A percentile compares a stretch with the other conserved stretches of the same genome.
Evolutionary conservation across 768 basidiomycete genomes (phyloP).

Genomic region (Lepiota subincarnata): DNA sequence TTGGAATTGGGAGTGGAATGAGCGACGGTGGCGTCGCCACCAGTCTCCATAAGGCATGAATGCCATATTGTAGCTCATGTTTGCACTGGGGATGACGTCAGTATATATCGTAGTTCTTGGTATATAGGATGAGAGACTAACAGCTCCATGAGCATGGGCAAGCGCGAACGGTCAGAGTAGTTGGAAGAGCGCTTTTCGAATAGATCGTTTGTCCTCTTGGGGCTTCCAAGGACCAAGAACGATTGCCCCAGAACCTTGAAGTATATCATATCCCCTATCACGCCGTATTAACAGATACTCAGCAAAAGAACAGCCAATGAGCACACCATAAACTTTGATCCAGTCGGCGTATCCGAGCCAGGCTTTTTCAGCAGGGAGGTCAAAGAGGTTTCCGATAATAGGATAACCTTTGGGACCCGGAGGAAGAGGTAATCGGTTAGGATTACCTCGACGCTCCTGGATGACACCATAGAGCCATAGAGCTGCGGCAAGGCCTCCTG

Average conservation of each 20-base stretch:
- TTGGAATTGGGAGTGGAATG: slow-evolving; percentile 16
- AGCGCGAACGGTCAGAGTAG: slow-evolving; percentile 48
- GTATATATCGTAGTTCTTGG: neutral
- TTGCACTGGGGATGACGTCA: slow-evolving; percentile 13
- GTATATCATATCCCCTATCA: slow-evolving; percentile 29
- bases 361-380: slow-evolving; percentile 1
- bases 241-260: slow-evolving; percentile 15
- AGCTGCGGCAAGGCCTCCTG: too few relatives aligned
- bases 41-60: slow-evolving; percentile 36
- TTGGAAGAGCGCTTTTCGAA: slow-evolving; percentile 52
- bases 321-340: slow-evolving; percentile 1
- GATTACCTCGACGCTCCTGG: too few relatives aligned
- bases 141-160: slow-evolving; percentile 49
- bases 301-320: neutral
- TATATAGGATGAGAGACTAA: slow-evolving; percentile 18
- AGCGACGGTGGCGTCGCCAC: slow-evolving; percentile 44
- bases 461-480: too few relatives aligned
- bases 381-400: slow-evolving; percentile 3
- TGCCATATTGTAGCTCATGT: slow-evolving; percentile 38
- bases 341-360: neutral
- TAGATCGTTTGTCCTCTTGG: slow-evolving; percentile 32
- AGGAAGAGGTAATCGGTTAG: neutral
- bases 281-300: neutral
- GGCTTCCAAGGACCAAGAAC: slow-evolving; percentile 16
- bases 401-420: slow-evolving; percentile 1